phyloP scores from a whole-genome alignment of 495 filamentous ascomycete species.

The Daldinia grandis region DNA sequence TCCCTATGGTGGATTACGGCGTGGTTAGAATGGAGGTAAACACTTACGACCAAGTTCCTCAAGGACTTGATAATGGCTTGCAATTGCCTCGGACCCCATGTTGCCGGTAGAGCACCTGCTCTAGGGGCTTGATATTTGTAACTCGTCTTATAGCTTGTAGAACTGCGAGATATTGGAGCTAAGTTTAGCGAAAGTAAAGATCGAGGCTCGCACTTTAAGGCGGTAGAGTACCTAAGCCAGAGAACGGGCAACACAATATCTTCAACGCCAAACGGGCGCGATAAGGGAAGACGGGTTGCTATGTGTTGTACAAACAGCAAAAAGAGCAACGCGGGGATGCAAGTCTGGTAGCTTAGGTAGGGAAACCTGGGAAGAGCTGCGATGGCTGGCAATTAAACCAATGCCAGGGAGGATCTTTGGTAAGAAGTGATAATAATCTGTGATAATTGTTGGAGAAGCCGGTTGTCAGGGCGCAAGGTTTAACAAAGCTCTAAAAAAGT shows the following conservation, averaged over 20 bases:
- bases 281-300: background rate
- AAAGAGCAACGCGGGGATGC: background rate
- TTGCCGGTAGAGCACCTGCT: conserved; percentile 11
- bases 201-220: background rate
- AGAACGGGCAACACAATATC: background rate
- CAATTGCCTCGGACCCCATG: conserved; percentile 73
- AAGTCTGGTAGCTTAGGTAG: background rate
- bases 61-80: conserved; percentile 84
- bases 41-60: conserved; percentile 91
- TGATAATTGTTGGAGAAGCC: conserved; percentile 7
- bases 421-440: background rate
- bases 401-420: background rate
- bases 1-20: background rate
- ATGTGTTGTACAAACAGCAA: background rate
- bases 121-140: background rate
- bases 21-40: conserved; percentile 7
- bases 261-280: conserved; percentile 3
- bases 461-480: conserved; percentile 40
- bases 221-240: conserved; percentile 11
- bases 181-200: conserved; percentile 10
- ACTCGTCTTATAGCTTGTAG: background rate
- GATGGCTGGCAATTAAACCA: conserved; percentile 20
- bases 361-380: background rate
- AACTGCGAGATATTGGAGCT: background rate
- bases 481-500: conserved; percentile 11